Conservation (phyloP, 169 alveolate genomes). For the Blepharisma undulans region DNA sequence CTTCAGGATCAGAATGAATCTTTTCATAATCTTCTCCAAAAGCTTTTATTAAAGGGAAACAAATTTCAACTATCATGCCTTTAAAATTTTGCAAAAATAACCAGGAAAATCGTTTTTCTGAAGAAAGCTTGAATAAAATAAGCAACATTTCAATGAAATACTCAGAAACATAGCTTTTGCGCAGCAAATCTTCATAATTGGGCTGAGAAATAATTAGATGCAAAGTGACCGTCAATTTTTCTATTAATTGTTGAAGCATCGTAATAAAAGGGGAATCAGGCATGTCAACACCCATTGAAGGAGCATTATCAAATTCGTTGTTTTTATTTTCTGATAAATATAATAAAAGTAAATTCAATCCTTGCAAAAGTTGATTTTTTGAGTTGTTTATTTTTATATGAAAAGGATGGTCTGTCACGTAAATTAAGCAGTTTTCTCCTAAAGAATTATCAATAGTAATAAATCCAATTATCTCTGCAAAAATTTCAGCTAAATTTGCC, state of each 20-base stretch:
- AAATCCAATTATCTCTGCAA: not conserved
- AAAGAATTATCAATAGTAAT: not conserved
- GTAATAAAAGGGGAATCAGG: conserved; percentile 5
- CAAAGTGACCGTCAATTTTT: not conserved
- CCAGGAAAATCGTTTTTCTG: not conserved
- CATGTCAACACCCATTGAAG: not conserved
- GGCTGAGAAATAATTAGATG: not conserved
- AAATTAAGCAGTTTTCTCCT: not conserved
- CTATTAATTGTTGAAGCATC: not conserved
- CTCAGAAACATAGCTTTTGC: not conserved
- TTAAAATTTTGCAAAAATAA: not conserved
- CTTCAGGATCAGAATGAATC: conserved; percentile 63
- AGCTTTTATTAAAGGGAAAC: conserved; percentile 28
- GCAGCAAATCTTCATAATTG: not conserved
- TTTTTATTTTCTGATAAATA: not conserved
- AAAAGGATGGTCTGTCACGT: not conserved
- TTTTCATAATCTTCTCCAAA: conserved; percentile 46
- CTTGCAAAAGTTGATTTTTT: not conserved
- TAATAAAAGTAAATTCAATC: not conserved
- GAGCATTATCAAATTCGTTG: not conserved
- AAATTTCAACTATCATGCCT: not conserved
- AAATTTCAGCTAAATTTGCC: conserved; percentile 7
- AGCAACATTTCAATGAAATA: not conserved
- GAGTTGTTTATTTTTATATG: not conserved
- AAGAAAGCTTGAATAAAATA: not conserved